Evolutionary conservation across 257 asterid species (phyloP).

Genomic region (Perilla frutescens): DNA sequence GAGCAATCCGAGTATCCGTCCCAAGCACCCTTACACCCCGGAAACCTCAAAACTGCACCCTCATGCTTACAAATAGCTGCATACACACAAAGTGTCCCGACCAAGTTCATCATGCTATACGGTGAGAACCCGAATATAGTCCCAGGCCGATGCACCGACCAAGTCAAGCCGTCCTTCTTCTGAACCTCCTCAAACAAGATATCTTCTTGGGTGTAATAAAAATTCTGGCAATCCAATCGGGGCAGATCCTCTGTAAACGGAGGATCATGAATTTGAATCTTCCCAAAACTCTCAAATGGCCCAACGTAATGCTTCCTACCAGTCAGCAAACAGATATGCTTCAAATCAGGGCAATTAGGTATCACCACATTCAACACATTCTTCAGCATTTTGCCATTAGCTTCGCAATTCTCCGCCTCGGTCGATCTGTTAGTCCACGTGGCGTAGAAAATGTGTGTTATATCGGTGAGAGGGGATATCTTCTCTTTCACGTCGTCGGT

Average conservation of each 20-base stretch:
- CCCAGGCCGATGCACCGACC: conserved; percentile 93
- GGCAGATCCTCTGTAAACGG: conserved; percentile 85
- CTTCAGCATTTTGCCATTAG: conserved; percentile 72
- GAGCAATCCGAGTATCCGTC: conserved; percentile 79
- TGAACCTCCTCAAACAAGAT: conserved; percentile 63
- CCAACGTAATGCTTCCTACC: conserved; percentile 83
- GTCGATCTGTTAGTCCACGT: conserved; percentile 76
- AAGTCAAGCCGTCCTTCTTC: conserved; percentile 75
- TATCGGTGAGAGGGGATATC: conserved; percentile 65
- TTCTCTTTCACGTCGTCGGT: conserved; percentile 54
- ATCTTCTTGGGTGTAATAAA: conserved; percentile 74
- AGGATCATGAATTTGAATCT: conserved; percentile 56
- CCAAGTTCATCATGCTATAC: conserved; percentile 74
- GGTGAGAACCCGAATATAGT: conserved; percentile 82
- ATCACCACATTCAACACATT: conserved; percentile 62
- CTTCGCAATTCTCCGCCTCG: conserved; percentile 73
- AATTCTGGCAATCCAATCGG: conserved; percentile 58
- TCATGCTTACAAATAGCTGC: conserved; percentile 90
- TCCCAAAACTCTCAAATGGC: conserved; percentile 59
- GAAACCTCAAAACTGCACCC: conserved; percentile 70
- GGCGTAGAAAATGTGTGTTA: conserved; percentile 79
- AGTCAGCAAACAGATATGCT: conserved; percentile 77
- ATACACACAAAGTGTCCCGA: conserved; percentile 81
- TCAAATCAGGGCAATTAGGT: conserved; percentile 73
- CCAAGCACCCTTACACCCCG: conserved; percentile 78